Conservation (phyloP, 352 stramenopile genomes). For the Elongisporangium anandrum region DNA sequence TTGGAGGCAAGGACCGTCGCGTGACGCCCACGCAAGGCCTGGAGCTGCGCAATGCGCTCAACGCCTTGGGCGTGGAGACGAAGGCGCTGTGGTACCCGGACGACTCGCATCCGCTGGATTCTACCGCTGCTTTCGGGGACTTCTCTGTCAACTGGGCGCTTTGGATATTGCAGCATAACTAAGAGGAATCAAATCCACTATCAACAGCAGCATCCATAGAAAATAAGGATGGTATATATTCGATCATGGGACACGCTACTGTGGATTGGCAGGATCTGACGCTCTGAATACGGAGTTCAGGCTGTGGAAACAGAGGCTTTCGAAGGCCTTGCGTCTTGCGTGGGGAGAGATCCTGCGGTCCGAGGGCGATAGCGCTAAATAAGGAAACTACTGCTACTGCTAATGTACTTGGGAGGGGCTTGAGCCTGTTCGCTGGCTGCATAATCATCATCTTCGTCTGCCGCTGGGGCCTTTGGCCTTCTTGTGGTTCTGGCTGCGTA, state of each 20-base stretch:
- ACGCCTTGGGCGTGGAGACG: conserved; percentile 41
- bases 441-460: neutral
- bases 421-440: neutral
- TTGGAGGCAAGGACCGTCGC: conserved; percentile 90
- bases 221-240: neutral
- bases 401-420: neutral
- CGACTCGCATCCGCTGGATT: conserved; percentile 65
- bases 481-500: too few species aligned
- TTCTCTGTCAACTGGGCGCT: conserved; percentile 76
- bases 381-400: neutral
- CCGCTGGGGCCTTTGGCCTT: too few species aligned
- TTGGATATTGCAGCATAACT: conserved; percentile 65
- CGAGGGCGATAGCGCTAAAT: neutral
- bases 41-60: conserved; percentile 90
- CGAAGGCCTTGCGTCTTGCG: too few species aligned
- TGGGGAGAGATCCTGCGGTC: neutral
- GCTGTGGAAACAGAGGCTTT: too few species aligned
- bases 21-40: conserved; percentile 90
- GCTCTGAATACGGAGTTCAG: too few species aligned
- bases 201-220: neutral
- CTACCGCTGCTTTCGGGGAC: conserved; percentile 59
- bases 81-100: conserved; percentile 71
- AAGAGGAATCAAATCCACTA: neutral
- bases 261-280: neutral
- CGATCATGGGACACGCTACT: neutral